phyloP scores from a whole-genome alignment of 345 rosid species.

The Turnera subulata region DNA sequence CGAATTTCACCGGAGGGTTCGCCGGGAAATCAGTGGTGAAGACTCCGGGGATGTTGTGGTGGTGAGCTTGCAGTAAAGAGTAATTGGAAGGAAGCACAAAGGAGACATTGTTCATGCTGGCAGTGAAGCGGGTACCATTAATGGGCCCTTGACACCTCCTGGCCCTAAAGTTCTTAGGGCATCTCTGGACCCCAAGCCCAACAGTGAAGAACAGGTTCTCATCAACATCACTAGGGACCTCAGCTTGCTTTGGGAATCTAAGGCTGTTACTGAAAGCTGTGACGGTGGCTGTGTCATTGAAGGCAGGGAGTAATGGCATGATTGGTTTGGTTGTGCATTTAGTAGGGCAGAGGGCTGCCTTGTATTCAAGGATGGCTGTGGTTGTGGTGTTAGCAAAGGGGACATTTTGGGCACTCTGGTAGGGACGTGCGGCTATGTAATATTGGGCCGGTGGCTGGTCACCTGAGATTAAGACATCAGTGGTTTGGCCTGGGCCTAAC shows the following conservation, averaged over 20 bases:
- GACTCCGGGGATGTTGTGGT: conserved; percentile 58
- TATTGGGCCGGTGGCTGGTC: conserved; percentile 64
- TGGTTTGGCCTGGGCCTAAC: conserved; percentile 96
- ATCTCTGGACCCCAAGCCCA: conserved; percentile 69
- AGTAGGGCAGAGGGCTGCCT: conserved; percentile 63
- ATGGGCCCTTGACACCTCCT: conserved; percentile 66
- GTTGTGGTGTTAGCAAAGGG: conserved; percentile 84
- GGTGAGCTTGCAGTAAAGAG: conserved; percentile 75
- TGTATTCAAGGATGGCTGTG: conserved; percentile 87
- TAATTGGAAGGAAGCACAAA: conserved; percentile 61
- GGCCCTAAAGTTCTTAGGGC: conserved; percentile 47
- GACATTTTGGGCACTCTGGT: conserved; percentile 69
- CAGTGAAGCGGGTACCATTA: conserved; percentile 80
- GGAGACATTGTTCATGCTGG: conserved; percentile 84
- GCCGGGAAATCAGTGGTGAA: conserved; percentile 83
- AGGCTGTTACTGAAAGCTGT: conserved; percentile 48
- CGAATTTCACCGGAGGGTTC: conserved; percentile 56
- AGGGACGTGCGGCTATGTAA: conserved; percentile 78
- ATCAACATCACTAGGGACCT: conserved; percentile 64
- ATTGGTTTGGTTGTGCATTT: conserved; percentile 39
- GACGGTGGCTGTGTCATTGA: conserved; percentile 71
- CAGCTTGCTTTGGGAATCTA: conserved; percentile 47
- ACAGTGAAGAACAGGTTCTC: conserved; percentile 63
- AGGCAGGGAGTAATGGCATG: conserved; percentile 59
- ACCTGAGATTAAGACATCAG: conserved; percentile 74